phyloP scores from a whole-genome alignment of 805 yeast genomes.

The Candida nitratophila region DNA sequence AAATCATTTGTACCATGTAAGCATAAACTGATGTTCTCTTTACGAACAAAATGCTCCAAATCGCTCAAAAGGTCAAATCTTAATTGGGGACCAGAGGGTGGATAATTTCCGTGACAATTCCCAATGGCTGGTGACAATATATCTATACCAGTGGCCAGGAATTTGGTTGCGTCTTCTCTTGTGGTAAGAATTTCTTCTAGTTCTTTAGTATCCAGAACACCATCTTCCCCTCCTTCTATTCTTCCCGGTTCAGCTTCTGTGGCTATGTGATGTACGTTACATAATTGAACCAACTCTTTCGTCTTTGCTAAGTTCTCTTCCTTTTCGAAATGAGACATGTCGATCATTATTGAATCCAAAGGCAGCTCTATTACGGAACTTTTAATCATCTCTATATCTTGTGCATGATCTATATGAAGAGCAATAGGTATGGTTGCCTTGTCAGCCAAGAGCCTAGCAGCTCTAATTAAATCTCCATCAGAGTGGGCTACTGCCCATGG shows the following conservation, averaged over 20 bases:
- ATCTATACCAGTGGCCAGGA: constrained; percentile 29
- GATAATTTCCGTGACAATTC: constrained; percentile 31
- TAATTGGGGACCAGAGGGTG: constrained; percentile 25
- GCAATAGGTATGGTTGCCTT: constrained; percentile 29
- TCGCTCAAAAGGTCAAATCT: constrained; percentile 21
- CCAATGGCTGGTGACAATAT: constrained; percentile 32
- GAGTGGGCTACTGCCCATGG: constrained; percentile 31
- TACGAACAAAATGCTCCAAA: constrained; percentile 9
- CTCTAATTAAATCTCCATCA: constrained; percentile 21
- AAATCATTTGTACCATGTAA: constrained; percentile 29
- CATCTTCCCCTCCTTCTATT: constrained; percentile 33
- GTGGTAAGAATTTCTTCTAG: constrained; percentile 27
- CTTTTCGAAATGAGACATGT: constrained; percentile 30
- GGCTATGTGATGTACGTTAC: constrained; percentile 22
- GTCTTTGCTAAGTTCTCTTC: constrained; percentile 25
- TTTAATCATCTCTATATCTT: constrained; percentile 22
- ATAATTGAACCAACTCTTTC: constrained; percentile 22
- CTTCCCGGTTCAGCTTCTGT: constrained; percentile 34
- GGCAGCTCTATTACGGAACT: constrained; percentile 25
- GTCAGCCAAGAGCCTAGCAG: constrained; percentile 18
- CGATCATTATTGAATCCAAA: constrained; percentile 33
- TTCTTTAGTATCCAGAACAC: constrained; percentile 19
- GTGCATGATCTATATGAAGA: constrained; percentile 30
- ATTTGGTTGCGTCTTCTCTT: constrained; percentile 25
- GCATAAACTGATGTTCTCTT: constrained; percentile 14